phyloP scores from a whole-genome alignment of 495 filamentous ascomycete species.

The Penicillium bovifimosum region DNA sequence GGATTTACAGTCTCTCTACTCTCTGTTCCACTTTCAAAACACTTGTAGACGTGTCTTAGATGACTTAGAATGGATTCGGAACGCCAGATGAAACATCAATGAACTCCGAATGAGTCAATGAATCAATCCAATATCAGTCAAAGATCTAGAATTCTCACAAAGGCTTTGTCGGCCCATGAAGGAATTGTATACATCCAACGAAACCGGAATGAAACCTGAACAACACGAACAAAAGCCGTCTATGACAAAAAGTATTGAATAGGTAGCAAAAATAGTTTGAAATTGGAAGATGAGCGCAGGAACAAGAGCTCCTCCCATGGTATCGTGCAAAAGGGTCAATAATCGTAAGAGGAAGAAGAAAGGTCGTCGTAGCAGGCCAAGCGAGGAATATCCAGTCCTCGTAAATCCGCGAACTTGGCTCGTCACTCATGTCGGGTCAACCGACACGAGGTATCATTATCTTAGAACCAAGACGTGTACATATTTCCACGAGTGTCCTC shows the following conservation, averaged over 20 bases:
- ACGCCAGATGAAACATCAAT: background rate
- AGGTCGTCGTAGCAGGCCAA: slow-evolving; percentile 22
- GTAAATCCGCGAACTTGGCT: slow-evolving; percentile 10
- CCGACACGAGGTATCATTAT: slow-evolving; percentile 10
- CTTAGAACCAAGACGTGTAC: slow-evolving; percentile 40
- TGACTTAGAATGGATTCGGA: background rate
- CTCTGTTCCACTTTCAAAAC: background rate
- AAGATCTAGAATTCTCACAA: background rate
- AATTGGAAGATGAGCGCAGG: slow-evolving; percentile 8
- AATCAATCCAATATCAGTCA: background rate
- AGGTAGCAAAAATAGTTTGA: background rate
- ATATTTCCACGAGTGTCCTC: slow-evolving; percentile 42
- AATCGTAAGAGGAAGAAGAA: slow-evolving; percentile 27
- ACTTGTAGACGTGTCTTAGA: background rate
- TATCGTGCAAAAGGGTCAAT: slow-evolving; percentile 22
- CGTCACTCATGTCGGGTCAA: slow-evolving; percentile 23
- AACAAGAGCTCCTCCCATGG: slow-evolving; percentile 24
- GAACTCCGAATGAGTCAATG: background rate
- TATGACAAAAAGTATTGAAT: background rate
- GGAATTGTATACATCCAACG: background rate
- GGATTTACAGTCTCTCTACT: too few species aligned
- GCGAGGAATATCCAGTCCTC: slow-evolving; percentile 22
- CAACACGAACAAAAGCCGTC: background rate
- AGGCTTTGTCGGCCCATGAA: background rate
- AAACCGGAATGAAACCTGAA: background rate